Conservation (phyloP, 2,329 filamentous ascomycete species). For the Allantophomopsis cytisporea region DNA sequence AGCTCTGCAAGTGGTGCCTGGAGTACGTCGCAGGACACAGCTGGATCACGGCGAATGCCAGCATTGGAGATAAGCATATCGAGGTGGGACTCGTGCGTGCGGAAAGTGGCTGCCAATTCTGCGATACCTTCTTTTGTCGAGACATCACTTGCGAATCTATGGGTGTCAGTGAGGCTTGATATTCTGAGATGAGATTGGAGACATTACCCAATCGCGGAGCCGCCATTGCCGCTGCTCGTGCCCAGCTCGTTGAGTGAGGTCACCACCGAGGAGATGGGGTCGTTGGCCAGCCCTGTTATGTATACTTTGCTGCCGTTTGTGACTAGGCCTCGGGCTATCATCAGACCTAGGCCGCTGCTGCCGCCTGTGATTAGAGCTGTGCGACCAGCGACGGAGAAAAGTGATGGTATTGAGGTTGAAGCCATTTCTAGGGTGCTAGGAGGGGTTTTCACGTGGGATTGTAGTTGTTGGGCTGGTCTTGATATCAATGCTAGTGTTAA, state of each 20-base stretch:
- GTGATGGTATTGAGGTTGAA: slow-evolving; percentile 1
- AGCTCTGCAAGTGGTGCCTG: slow-evolving; percentile 25
- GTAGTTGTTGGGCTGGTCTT: too few relatives aligned
- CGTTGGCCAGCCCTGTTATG: slow-evolving; percentile 24
- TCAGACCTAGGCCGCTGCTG: slow-evolving; percentile 29
- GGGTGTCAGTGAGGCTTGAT: neutral
- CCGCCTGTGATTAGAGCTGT: slow-evolving; percentile 29
- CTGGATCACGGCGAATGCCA: slow-evolving; percentile 30
- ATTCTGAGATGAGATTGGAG: neutral
- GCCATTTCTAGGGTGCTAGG: too few relatives aligned
- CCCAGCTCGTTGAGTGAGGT: slow-evolving; percentile 24
- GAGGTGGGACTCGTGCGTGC: slow-evolving; percentile 23
- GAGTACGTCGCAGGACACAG: slow-evolving; percentile 26
- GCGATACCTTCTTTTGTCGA: slow-evolving; percentile 25
- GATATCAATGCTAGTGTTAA: too few relatives aligned
- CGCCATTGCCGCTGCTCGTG: slow-evolving; percentile 15
- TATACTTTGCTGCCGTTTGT: slow-evolving; percentile 32
- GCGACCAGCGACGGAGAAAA: slow-evolving; percentile 30
- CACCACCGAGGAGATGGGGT: slow-evolving; percentile 24
- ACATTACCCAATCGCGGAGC: slow-evolving; percentile 23
- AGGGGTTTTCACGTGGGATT: too few relatives aligned
- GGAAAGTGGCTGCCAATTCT: slow-evolving; percentile 18
- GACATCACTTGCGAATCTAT: slow-evolving; percentile 22
- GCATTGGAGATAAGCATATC: slow-evolving; percentile 35
- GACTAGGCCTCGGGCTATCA: slow-evolving; percentile 30